These are phyloP conservation scores for Verticillium longisporum DNA, from an alignment of 2,329 filamentous ascomycete genomes.

Conservation along the genomic window DNA sequence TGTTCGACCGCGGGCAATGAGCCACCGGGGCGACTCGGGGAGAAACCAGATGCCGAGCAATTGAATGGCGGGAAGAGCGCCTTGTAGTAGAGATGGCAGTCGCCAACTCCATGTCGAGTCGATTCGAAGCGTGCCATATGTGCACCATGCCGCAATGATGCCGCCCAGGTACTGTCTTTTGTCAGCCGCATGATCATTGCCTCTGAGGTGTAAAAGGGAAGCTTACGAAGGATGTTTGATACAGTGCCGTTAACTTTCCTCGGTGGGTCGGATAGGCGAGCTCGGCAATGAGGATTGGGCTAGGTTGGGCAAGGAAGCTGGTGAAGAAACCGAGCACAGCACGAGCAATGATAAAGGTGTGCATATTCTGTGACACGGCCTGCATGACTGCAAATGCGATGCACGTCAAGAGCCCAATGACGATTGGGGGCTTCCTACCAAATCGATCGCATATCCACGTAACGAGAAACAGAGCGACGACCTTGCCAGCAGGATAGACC, in stretches of 20 bases:
- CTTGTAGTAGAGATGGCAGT: slow-evolving; percentile 19
- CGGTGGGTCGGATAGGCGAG: slow-evolving; percentile 26
- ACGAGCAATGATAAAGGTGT: slow-evolving; percentile 21
- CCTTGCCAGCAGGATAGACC: slow-evolving; percentile 28
- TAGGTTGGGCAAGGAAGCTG: slow-evolving; percentile 21
- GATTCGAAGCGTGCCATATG: slow-evolving; percentile 18
- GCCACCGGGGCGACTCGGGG: slow-evolving; percentile 17
- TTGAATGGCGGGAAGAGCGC: slow-evolving; percentile 14
- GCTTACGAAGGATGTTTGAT: slow-evolving; percentile 22
- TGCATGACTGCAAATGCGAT: slow-evolving; percentile 25
- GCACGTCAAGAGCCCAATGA: slow-evolving; percentile 22
- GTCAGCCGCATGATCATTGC: neutral
- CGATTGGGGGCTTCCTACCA: slow-evolving; percentile 31
- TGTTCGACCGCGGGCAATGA: neutral
- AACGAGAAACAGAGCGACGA: slow-evolving; percentile 26
- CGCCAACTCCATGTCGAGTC: slow-evolving; percentile 17
- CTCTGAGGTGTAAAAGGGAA: neutral
- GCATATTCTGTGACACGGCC: slow-evolving; percentile 16
- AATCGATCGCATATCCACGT: slow-evolving; percentile 28
- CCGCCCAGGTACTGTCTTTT: slow-evolving; percentile 16
- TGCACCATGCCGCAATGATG: slow-evolving; percentile 21
- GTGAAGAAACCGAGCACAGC: slow-evolving; percentile 24
- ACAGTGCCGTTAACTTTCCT: slow-evolving; percentile 23
- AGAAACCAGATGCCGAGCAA: slow-evolving; percentile 15
- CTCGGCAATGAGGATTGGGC: slow-evolving; percentile 24